Base-by-base conservation (phyloP, 768 basidiomycete genomes). In the Crassisporium funariophilum region DNA sequence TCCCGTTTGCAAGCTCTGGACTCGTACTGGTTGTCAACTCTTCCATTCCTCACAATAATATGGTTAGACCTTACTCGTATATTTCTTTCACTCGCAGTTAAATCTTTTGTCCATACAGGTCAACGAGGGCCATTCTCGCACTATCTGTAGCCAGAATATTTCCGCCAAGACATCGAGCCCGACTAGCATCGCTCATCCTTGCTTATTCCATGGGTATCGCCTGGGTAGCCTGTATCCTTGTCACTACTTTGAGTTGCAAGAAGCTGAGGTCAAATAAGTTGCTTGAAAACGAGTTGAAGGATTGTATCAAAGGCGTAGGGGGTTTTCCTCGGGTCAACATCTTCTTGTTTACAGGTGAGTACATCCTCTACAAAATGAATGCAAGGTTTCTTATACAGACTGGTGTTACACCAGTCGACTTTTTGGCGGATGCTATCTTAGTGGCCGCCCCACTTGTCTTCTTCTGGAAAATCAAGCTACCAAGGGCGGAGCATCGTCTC, bases 381-480 rank as follows among this genome's bases (percentile, higher is more conserved):
- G n/a, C n/a, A n/a, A n/a, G n/a, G n/a, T n/a, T n/a, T n/a, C n/a
- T n/a, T n/a, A n/a, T n/a, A n/a, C n/a, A n/a, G n/a, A n/a, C n/a
- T n/a, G n/a, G n/a, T n/a, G n/a, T n/a, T n/a, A n/a, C n/a, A n/a
- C n/a, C n/a, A n/a, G n/a, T n/a, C n/a, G n/a, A n/a, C n/a, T n/a
- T n/a, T n/a, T n/a, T n/a, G n/a, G n/a, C n/a, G n/a, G n/a, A n/a
- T n/a, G n/a, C n/a, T n/a, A n/a, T n/a, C n/a, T n/a, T n/a, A n/a
- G 51, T 63, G 17, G 19, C 39, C 22, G 54, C 57, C 10, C 62
- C 65, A 5, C 46, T 61, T 7, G 44, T 52, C 20, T 48, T 64
- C 41, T 44, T 67, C 8, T 59, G 60, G 57, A 50, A 44, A 15
- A 31, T 61, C 33, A 53, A 45, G 16, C 41, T 64, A 1, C 59